A percentile compares a stretch with the other conserved stretches of the same genome.
Evolutionary conservation across 257 asterid genomes (phyloP).

Genomic region (Solanum paucissectum): DNA sequence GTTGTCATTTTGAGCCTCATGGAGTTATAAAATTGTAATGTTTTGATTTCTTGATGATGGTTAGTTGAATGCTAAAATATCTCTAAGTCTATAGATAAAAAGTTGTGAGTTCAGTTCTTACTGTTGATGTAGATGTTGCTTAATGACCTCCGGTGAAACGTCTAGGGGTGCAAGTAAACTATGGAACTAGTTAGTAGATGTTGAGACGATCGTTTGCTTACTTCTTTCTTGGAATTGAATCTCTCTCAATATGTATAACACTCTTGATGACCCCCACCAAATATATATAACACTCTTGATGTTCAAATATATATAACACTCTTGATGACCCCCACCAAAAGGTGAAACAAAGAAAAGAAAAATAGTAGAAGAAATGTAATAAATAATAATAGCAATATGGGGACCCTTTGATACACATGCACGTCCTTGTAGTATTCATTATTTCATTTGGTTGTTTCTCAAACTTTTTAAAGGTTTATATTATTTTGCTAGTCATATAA

Average conservation of each 20-base stretch:
- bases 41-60: not conserved
- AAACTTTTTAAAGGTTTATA: not conserved
- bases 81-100: not conserved
- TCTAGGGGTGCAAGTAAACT: not conserved
- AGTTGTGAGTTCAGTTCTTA: not conserved
- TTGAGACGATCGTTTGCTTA: not conserved
- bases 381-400: not conserved
- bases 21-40: not conserved
- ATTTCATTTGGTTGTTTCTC: not conserved
- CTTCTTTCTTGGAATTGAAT: not conserved
- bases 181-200: not conserved
- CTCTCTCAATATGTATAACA: not conserved
- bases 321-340: not conserved
- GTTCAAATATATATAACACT: not conserved
- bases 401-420: not conserved
- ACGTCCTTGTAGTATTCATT: not conserved
- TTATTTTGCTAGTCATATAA: not conserved
- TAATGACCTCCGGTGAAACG: not conserved
- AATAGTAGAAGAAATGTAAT: not conserved
- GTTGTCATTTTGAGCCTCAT: not conserved
- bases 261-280: not conserved
- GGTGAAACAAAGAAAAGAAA: not conserved
- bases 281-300: not conserved
- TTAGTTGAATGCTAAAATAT: not conserved
- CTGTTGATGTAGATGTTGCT: not conserved